These are phyloP conservation scores for Eucalyptus regnans DNA, from an alignment of 345 rosid genomes.

Conservation along the genomic window DNA sequence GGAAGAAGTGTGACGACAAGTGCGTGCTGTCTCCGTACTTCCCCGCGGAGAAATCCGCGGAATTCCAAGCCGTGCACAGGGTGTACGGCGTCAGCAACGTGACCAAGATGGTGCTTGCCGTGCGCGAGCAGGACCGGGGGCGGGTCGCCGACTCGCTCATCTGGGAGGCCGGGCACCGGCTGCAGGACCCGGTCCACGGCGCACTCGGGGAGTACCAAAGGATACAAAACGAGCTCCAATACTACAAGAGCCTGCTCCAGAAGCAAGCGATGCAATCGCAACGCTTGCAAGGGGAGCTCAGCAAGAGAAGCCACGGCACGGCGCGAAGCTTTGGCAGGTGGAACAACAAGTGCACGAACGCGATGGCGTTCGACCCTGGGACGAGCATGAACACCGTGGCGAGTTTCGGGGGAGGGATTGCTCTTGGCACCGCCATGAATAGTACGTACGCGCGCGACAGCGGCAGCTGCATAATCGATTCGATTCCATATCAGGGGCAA, in stretches of 20 bases:
- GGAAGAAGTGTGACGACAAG: constrained; percentile 38
- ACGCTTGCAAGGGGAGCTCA: not conserved
- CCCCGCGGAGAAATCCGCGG: constrained; percentile 21
- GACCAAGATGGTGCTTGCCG: constrained; percentile 35
- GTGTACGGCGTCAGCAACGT: constrained; percentile 49
- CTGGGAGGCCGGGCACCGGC: constrained; percentile 77
- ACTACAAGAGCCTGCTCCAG: constrained; percentile 9
- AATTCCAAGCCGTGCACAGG: constrained; percentile 42
- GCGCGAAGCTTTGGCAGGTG: not conserved
- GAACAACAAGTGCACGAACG: not conserved
- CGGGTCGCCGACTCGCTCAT: constrained; percentile 45
- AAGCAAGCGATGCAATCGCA: not conserved
- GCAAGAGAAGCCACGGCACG: not conserved
- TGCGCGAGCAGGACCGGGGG: constrained; percentile 28
- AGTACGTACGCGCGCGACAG: not conserved
- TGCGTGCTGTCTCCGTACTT: constrained; percentile 40
- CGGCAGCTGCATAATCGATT: constrained; percentile 1
- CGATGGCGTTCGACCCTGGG: not conserved
- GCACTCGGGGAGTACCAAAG: constrained; percentile 46
- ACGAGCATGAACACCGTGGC: not conserved
- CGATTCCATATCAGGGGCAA: constrained; percentile 5
- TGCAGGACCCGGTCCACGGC: constrained; percentile 53
- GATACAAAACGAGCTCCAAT: constrained; percentile 36
- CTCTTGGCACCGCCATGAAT: not conserved
- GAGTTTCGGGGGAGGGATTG: not conserved